Evolutionary conservation across 169 alveolate species (phyloP), one percentile per base, ranked within the genome.

Genomic region (Neospora caninum): DNA sequence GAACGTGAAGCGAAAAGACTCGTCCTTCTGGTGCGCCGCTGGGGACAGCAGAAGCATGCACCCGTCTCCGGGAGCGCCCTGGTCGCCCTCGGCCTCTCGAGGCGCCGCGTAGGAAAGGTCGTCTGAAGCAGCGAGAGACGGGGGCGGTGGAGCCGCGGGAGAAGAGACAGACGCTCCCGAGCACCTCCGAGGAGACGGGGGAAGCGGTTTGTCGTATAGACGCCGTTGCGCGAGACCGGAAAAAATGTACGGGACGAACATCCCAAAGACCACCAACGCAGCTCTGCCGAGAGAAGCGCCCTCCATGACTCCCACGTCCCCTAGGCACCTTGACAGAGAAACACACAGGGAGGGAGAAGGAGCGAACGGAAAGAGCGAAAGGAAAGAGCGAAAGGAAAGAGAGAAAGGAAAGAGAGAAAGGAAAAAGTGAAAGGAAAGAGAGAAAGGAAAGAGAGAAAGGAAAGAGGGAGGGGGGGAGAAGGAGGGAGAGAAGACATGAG

Each of bases 191-290:
- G n/a, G 10, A 43, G 31, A 36, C 13, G 38, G 16, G 22, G 38
- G 22, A 69, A 20, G 34, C 39, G 86, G 45, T 16, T 18, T n/a
- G 86, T 38, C 86, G 45, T 78, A 78, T 10, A 78, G 86, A 18
- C 86, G 39, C 31, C 86, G 39, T n/a, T 78, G 86, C 1, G 86
- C 86, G 45, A 78, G 86, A 10, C 86, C 86, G n/a, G 86, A 2
- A 78, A 78, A 78, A 10, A 78, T 20, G 45, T 78, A 78, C 22
- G 86, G 86, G n/a, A 78, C 39, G 20, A 78, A 78, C 86, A 78
- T 78, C 20, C 86, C 86, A 10, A 64, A 7, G 7, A 64, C 73
- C 25, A 27, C n/a, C 73, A 27, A 16, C 16, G 73, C 31, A 9
- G n/a, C 73, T 29, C 25, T 6, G n/a, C 31, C 34, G n/a, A 64